Evolutionary conservation across 495 filamentous ascomycete genomes (phyloP).

Genomic region (Penicillium nucicola): DNA sequence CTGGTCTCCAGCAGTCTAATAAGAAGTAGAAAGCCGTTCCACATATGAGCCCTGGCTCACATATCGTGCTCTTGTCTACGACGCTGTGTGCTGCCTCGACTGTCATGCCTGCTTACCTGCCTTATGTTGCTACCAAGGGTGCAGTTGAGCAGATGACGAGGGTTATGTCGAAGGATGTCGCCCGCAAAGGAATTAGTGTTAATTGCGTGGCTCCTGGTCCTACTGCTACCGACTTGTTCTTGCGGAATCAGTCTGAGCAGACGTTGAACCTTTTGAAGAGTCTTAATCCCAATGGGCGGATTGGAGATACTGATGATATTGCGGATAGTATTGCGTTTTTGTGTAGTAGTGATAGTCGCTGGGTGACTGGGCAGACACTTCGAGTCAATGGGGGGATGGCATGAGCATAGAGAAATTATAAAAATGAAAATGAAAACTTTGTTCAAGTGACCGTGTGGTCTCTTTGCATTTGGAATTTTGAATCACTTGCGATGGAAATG

Average conservation of each 20-base stretch:
- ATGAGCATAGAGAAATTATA: neutral
- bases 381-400: slow-evolving; percentile 54
- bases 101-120: slow-evolving; percentile 56
- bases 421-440: no score
- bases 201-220: slow-evolving; percentile 66
- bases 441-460: no score
- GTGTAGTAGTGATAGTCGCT: slow-evolving; percentile 45
- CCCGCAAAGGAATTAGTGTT: slow-evolving; percentile 55
- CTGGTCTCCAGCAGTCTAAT: neutral
- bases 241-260: slow-evolving; percentile 58
- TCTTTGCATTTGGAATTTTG: no score
- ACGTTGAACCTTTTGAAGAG: slow-evolving; percentile 50
- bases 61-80: slow-evolving; percentile 61
- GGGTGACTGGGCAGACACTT: slow-evolving; percentile 67
- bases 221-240: slow-evolving; percentile 64
- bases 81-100: slow-evolving; percentile 40
- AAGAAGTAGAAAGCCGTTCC: slow-evolving; percentile 51
- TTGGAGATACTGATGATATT: slow-evolving; percentile 62
- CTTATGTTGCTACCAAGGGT: slow-evolving; percentile 63
- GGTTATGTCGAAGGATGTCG: slow-evolving; percentile 62
- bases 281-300: slow-evolving; percentile 51
- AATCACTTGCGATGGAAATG: no score
- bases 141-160: slow-evolving; percentile 69
- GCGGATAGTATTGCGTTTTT: slow-evolving; percentile 56
- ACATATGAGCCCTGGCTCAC: slow-evolving; percentile 55